These are phyloP conservation scores for Cutaneotrichosporon sp. DNA, from an alignment of 1,284 basidiomycete genomes.

Conservation along the genomic window DNA sequence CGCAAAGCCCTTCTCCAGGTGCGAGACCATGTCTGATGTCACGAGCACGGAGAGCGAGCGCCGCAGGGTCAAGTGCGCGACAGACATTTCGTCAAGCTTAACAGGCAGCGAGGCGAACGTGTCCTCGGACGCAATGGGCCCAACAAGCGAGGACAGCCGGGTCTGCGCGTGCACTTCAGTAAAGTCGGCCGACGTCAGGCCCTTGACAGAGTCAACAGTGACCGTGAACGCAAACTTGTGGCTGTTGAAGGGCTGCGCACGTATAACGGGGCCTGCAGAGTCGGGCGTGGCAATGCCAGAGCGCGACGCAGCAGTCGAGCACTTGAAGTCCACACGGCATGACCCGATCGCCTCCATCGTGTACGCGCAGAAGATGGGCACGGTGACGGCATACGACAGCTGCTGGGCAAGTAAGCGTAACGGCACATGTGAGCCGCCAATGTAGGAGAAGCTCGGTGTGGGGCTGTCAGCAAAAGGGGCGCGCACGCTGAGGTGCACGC, in stretches of 20 bases:
- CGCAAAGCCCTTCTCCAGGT: slow-evolving; percentile 69
- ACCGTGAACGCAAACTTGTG: slow-evolving; percentile 71
- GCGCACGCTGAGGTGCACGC: slow-evolving; percentile 85
- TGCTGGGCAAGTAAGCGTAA: slow-evolving; percentile 73
- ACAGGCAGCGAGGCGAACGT: slow-evolving; percentile 69
- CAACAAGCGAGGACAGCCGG: slow-evolving; percentile 73
- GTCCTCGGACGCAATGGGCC: slow-evolving; percentile 68
- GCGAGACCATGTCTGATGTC: slow-evolving; percentile 65
- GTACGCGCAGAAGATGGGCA: slow-evolving; percentile 86
- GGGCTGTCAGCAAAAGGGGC: slow-evolving; percentile 87
- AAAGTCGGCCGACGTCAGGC: slow-evolving; percentile 78
- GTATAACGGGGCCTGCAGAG: slow-evolving; percentile 12
- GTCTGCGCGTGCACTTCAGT: slow-evolving; percentile 76
- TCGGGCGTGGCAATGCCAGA: slow-evolving; percentile 39
- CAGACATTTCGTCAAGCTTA: slow-evolving; percentile 65
- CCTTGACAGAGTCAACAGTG: slow-evolving; percentile 77
- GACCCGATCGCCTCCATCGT: slow-evolving; percentile 90
- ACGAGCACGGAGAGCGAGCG: slow-evolving; percentile 72
- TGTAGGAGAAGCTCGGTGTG: slow-evolving; percentile 80
- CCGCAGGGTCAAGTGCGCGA: slow-evolving; percentile 72
- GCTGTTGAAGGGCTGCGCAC: slow-evolving; percentile 58
- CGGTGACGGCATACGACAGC: slow-evolving; percentile 65
- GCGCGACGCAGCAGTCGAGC: slow-evolving; percentile 1
- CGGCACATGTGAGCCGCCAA: slow-evolving; percentile 79
- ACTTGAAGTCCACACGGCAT: slow-evolving; percentile 62